phyloP scores from a whole-genome alignment of 345 rosid species.

The Ailanthus altissimus region DNA sequence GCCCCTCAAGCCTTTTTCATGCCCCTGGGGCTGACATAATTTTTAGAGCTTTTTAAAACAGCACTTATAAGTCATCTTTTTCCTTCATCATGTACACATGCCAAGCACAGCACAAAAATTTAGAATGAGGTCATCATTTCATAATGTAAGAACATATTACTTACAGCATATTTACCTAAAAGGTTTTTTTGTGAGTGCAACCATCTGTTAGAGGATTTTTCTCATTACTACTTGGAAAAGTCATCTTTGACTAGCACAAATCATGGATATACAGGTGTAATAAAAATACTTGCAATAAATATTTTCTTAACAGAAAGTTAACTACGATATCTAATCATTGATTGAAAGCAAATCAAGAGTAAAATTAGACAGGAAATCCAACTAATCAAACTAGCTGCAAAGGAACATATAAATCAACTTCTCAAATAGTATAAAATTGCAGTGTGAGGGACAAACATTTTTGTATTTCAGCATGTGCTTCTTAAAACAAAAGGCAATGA shows the following conservation, averaged over 20 bases:
- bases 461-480: background rate
- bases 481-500: constrained; percentile 16
- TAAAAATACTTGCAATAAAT: background rate
- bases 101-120: background rate
- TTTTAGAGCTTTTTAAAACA: background rate
- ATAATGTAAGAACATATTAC: background rate
- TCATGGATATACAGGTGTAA: background rate
- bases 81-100: background rate
- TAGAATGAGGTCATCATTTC: background rate
- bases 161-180: background rate
- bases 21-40: background rate
- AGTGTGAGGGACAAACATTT: background rate
- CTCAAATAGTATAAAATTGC: background rate
- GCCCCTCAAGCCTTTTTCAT: background rate
- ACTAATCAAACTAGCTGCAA: background rate
- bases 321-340: background rate
- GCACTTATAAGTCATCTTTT: background rate
- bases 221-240: background rate
- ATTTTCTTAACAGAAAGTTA: background rate
- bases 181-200: background rate
- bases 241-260: background rate
- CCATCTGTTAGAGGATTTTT: background rate
- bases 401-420: background rate
- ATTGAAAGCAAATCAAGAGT: background rate
- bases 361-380: constrained; percentile 1